phyloP scores from a whole-genome alignment of 495 filamentous ascomycete genomes.

The Podospora didyma region DNA sequence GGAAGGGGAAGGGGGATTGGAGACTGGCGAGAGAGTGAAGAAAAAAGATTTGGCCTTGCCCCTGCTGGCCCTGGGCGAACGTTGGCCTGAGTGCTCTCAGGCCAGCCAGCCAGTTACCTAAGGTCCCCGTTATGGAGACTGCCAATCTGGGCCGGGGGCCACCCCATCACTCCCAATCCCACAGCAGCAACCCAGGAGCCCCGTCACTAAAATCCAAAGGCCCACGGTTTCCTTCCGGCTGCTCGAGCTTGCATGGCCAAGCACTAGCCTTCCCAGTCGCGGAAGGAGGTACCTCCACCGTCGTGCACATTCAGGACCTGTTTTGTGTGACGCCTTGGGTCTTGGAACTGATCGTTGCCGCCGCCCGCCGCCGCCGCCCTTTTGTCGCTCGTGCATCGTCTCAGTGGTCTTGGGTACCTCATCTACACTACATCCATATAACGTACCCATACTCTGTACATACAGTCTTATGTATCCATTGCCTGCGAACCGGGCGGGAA shows the following conservation, averaged over 20 bases:
- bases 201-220: too few relatives aligned
- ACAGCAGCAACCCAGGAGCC: not conserved
- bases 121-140: not conserved
- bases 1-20: slow-evolving; percentile 6
- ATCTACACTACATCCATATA: too few relatives aligned
- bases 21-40: slow-evolving; percentile 17
- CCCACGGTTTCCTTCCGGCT: too few relatives aligned
- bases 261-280: too few relatives aligned
- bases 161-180: not conserved
- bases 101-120: not conserved
- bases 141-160: not conserved
- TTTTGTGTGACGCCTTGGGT: not conserved
- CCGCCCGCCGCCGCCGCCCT: slow-evolving; percentile 5
- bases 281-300: too few relatives aligned
- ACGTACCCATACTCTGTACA: too few relatives aligned
- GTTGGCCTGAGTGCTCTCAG: slow-evolving; percentile 2
- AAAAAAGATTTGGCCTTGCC: slow-evolving; percentile 15
- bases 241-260: too few relatives aligned
- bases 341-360: slow-evolving; percentile 9
- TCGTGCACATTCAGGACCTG: too few relatives aligned
- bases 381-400: not conserved
- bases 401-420: not conserved
- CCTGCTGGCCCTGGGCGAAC: slow-evolving; percentile 7
- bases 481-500: too few relatives aligned
- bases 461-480: too few relatives aligned